Conservation (phyloP, 768 basidiomycete genomes). For the Auricularia auricula-judae region DNA sequence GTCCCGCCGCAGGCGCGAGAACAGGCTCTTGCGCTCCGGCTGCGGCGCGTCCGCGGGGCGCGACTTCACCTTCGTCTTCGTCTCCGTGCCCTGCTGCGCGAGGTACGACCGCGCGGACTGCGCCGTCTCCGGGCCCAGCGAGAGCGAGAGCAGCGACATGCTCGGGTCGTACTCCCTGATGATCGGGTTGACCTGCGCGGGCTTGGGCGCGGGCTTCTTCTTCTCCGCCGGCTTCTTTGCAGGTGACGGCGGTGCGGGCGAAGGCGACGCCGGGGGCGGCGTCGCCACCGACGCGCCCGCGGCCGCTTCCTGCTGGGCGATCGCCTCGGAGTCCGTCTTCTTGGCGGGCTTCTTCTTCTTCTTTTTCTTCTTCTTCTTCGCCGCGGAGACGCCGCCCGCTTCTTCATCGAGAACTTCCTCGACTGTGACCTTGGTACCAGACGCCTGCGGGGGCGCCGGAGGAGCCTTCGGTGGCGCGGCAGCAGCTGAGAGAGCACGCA, state of each 20-base stretch:
- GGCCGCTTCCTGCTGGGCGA: slow-evolving; percentile 11
- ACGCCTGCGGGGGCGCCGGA: slow-evolving; percentile 9
- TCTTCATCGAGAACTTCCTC: slow-evolving; percentile 72
- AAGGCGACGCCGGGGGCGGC: slow-evolving; percentile 3
- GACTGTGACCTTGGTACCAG: slow-evolving; percentile 39
- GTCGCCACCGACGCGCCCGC: slow-evolving; percentile 8
- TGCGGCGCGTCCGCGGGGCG: slow-evolving; percentile 44
- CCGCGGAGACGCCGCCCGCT: slow-evolving; percentile 22
- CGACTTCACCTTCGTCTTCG: slow-evolving; percentile 62
- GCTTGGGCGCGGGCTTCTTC: not conserved
- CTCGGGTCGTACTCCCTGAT: not conserved
- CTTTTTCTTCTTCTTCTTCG: slow-evolving; percentile 64
- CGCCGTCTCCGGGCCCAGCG: slow-evolving; percentile 37
- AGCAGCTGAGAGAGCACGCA: not conserved
- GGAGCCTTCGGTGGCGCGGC: not conserved
- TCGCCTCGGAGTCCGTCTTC: slow-evolving; percentile 20
- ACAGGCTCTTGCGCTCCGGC: slow-evolving; percentile 32
- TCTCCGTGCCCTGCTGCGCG: slow-evolving; percentile 28
- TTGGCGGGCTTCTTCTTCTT: slow-evolving; percentile 67
- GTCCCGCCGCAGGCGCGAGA: slow-evolving; percentile 30
- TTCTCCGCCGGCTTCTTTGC: slow-evolving; percentile 1
- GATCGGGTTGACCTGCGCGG: not conserved
- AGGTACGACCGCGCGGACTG: slow-evolving; percentile 67
- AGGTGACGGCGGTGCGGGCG: slow-evolving; percentile 10
- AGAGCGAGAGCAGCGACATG: slow-evolving; percentile 19